Conservation (phyloP, 768 basidiomycete genomes). For the Porpolomopsis calyptriformis region DNA sequence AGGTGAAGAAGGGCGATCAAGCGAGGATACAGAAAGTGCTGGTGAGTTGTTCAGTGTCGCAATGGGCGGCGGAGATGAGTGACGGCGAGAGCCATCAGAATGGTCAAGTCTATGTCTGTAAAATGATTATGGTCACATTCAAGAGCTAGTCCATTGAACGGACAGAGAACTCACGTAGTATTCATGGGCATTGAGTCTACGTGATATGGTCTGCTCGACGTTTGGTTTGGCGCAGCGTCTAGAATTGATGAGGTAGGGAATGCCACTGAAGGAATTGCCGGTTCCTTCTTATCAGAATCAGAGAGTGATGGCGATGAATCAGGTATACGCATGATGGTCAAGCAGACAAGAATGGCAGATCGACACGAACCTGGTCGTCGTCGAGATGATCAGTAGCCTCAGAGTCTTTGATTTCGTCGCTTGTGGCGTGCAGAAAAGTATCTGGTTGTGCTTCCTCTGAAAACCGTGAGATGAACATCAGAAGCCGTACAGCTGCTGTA, state of each 20-base stretch:
- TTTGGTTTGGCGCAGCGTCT: conserved; percentile 9
- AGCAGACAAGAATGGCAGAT: conserved; percentile 20
- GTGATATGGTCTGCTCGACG: conserved; percentile 39
- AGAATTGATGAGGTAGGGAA: conserved; percentile 13
- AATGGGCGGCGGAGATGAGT: conserved; percentile 37
- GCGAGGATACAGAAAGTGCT: conserved; percentile 46
- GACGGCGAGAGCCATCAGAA: conserved; percentile 30
- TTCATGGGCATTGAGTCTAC: conserved; percentile 29
- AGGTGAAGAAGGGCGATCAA: conserved; percentile 56
- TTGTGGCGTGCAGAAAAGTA: background rate
- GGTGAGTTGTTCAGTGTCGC: conserved; percentile 49
- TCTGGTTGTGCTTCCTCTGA: background rate
- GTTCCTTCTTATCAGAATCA: conserved; percentile 29
- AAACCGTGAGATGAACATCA: background rate
- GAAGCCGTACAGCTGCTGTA: too few species aligned
- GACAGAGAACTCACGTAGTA: conserved; percentile 19
- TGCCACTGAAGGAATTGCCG: conserved; percentile 11
- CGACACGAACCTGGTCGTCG: conserved; percentile 23
- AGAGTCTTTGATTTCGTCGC: background rate
- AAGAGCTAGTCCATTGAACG: conserved; percentile 12
- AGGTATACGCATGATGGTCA: conserved; percentile 28
- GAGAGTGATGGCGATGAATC: conserved; percentile 24
- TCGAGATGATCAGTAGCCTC: conserved; percentile 12
- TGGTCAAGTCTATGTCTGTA: conserved; percentile 24
- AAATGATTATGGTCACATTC: too few species aligned